These are phyloP conservation scores for Tuber brumale DNA, from an alignment of 495 filamentous ascomycete species.

Conservation along the genomic window DNA sequence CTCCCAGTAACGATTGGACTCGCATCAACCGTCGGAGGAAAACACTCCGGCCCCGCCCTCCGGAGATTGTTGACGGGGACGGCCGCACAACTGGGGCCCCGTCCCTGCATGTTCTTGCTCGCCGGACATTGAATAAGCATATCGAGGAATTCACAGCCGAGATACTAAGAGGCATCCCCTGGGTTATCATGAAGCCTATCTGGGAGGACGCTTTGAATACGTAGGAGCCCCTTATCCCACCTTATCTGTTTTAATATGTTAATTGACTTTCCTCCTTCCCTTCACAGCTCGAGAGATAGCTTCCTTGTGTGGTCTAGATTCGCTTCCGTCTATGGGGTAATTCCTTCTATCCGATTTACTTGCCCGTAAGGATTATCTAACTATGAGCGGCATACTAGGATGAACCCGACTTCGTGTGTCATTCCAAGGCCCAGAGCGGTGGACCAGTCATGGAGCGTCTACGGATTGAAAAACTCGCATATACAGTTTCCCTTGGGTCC, in stretches of 20 bases:
- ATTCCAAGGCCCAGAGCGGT: not conserved
- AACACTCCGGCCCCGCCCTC: not conserved
- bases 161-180: slow-evolving; percentile 26
- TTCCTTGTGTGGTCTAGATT: slow-evolving; percentile 28
- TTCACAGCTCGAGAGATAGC: slow-evolving; percentile 12
- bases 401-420: slow-evolving; percentile 23
- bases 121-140: slow-evolving; percentile 25
- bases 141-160: slow-evolving; percentile 26
- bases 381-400: slow-evolving; percentile 11
- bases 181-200: slow-evolving; percentile 27
- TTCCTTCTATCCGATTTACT: slow-evolving; percentile 4
- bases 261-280: not conserved
- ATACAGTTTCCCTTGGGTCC: slow-evolving; percentile 18
- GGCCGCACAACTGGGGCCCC: slow-evolving; percentile 4
- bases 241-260: not conserved
- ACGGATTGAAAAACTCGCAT: slow-evolving; percentile 4
- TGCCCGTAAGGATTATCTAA: slow-evolving; percentile 8
- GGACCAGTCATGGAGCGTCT: not conserved
- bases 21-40: slow-evolving; percentile 17
- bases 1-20: slow-evolving; percentile 23
- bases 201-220: slow-evolving; percentile 26
- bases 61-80: slow-evolving; percentile 10
- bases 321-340: slow-evolving; percentile 32
- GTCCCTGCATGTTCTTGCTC: slow-evolving; percentile 17
- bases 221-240: slow-evolving; percentile 10